Evolutionary conservation across 1,284 basidiomycete genomes (phyloP).

Genomic region (Ustilago trichophora): DNA sequence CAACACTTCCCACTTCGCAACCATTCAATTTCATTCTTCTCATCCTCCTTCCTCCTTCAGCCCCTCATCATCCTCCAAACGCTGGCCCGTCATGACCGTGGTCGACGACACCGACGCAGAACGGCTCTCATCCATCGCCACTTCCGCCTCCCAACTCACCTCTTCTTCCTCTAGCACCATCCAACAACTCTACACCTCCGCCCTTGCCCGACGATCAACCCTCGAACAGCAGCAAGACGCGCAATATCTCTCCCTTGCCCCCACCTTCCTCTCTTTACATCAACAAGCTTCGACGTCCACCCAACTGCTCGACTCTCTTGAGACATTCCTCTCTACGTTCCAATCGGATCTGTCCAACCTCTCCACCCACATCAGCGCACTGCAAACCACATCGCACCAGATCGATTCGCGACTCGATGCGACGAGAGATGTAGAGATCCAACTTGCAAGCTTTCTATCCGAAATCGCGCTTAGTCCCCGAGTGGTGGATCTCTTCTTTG

Average conservation of each 20-base stretch:
- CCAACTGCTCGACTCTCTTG: conserved; percentile 76
- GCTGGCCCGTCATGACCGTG: not conserved
- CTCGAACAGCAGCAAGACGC: conserved; percentile 2
- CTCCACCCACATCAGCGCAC: conserved; percentile 91
- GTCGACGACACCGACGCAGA: conserved; percentile 42
- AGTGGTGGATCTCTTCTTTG: conserved; percentile 81
- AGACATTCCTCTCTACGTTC: conserved; percentile 90
- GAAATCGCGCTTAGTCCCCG: conserved; percentile 84
- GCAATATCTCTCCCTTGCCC: conserved; percentile 13
- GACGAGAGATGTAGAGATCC: conserved; percentile 83
- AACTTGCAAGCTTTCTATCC: conserved; percentile 80
- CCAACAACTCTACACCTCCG: conserved; percentile 19
- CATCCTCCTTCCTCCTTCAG: not conserved
- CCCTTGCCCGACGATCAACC: not conserved
- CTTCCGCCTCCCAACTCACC: conserved; percentile 13
- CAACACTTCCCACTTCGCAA: conserved; percentile 9
- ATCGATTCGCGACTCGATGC: conserved; percentile 87
- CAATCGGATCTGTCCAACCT: conserved; percentile 91
- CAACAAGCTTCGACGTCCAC: conserved; percentile 77
- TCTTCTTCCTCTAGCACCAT: conserved; percentile 3
- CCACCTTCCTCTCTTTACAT: conserved; percentile 40
- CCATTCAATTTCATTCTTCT: not conserved
- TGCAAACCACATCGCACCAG: conserved; percentile 86
- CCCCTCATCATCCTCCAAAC: not conserved
- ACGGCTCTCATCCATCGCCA: conserved; percentile 14